Evolutionary conservation across 2,329 filamentous ascomycete species (phyloP), one percentile per base, ranked within the genome.

Genomic region (Fusarium mundagurra): DNA sequence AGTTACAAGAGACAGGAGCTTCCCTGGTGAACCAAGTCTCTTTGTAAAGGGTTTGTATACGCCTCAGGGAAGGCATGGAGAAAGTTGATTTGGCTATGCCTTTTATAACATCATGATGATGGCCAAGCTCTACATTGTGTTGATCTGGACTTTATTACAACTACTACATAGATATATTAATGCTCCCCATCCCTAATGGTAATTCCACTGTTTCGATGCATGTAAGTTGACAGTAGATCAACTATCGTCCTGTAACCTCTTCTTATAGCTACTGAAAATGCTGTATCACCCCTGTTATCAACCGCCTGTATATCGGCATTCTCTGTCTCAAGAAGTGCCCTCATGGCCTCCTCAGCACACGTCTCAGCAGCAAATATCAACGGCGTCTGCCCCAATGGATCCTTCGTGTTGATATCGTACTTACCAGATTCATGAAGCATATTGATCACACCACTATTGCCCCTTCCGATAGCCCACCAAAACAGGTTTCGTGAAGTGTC

Each of bases 1-100:
- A 79, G 74, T 8, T 74, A 79, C n/a, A 77, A 75, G 13, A 82
- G 81, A 0, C 50, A 81, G 39, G 73, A 77, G 20, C n/a, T 83
- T 18, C 64, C 74, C 8, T 81, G 79, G 80, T n/a, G n/a, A n/a
- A n/a, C n/a, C n/a, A n/a, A n/a, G n/a, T n/a, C n/a, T n/a, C n/a
- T n/a, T n/a, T n/a, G n/a, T n/a, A n/a, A n/a, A n/a, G n/a, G n/a
- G n/a, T n/a, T n/a, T n/a, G n/a, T n/a, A n/a, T n/a, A n/a, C n/a
- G n/a, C n/a, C n/a, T n/a, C n/a, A n/a, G n/a, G n/a, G n/a, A n/a
- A n/a, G n/a, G n/a, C n/a, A n/a, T n/a, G n/a, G n/a, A n/a, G n/a
- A n/a, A n/a, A n/a, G n/a, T n/a, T n/a, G n/a, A n/a, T n/a, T n/a
- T n/a, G n/a, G n/a, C n/a, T n/a, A n/a, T n/a, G n/a, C n/a, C n/a